Evolutionary conservation across 1,284 basidiomycete genomes (phyloP).

Genomic region (Naganishia cerealis): DNA sequence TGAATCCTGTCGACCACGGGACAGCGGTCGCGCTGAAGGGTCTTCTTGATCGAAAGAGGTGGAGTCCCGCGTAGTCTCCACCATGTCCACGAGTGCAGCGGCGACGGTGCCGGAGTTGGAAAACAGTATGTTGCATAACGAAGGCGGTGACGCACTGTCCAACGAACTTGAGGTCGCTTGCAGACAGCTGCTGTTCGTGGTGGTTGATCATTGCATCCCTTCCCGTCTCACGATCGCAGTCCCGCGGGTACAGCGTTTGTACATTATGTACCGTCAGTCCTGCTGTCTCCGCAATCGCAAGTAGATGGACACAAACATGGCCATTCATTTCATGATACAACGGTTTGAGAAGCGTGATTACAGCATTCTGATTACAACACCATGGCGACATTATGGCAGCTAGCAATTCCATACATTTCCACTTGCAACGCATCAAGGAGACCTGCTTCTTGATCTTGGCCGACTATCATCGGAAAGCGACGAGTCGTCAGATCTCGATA

Average conservation of each 20-base stretch:
- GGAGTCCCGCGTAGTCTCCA: background rate
- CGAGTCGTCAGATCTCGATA: conserved; percentile 14
- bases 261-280: background rate
- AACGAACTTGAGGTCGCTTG: too few species aligned
- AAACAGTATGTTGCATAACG: background rate
- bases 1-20: background rate
- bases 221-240: background rate
- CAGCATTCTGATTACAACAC: conserved; percentile 13
- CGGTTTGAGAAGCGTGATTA: background rate
- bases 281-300: background rate
- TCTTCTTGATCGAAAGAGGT: background rate
- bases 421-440: conserved; percentile 5
- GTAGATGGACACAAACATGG: background rate
- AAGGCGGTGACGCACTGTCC: background rate
- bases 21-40: background rate
- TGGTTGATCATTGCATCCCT: background rate
- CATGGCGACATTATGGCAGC: background rate
- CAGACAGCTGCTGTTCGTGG: background rate
- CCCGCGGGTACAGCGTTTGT: background rate
- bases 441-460: conserved; percentile 22
- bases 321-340: conserved; percentile 10
- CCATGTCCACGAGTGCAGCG: background rate
- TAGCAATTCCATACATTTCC: background rate
- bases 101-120: background rate
- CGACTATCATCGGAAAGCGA: conserved; percentile 22